Percentiles rank a stretch among this genome's conserved stretches.
Evolutionary conservation across 2,329 filamentous ascomycete genomes (phyloP).

Genomic region (Didymella lethalis): DNA sequence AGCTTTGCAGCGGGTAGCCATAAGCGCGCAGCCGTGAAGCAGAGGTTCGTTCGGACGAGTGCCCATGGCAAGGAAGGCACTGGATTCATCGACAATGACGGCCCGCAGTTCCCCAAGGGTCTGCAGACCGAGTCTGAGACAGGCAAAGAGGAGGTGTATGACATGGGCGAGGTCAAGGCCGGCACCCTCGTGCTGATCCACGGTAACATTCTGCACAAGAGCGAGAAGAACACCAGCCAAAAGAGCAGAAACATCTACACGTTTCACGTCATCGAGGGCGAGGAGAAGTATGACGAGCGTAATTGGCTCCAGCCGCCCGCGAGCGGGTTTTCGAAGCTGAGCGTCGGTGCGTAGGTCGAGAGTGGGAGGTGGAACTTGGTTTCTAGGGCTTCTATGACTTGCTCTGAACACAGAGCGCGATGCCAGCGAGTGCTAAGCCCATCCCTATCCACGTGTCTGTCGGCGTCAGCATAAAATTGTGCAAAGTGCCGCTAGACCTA

Average conservation of each 20-base stretch:
- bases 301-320: constrained; percentile 94
- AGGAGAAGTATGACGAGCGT: constrained; percentile 77
- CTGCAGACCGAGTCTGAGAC: constrained; percentile 53
- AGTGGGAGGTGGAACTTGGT: not conserved
- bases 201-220: constrained; percentile 95
- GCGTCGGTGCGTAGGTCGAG: constrained; percentile 29
- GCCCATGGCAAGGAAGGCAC: constrained; percentile 48
- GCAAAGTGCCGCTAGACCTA: constrained; percentile 53
- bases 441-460: constrained; percentile 85
- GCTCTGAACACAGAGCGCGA: constrained; percentile 79
- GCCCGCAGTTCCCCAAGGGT: constrained; percentile 65
- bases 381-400: constrained; percentile 44
- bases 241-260: constrained; percentile 96
- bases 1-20: constrained; percentile 87
- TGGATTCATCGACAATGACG: constrained; percentile 68
- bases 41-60: constrained; percentile 75
- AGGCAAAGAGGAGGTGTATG: constrained; percentile 66
- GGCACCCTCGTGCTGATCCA: constrained; percentile 93
- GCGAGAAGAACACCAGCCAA: constrained; percentile 85
- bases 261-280: constrained; percentile 93
- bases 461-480: constrained; percentile 12
- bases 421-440: constrained; percentile 78
- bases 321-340: constrained; percentile 78
- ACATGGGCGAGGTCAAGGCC: constrained; percentile 85
- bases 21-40: constrained; percentile 71